These are phyloP conservation scores for Ophiostoma sp. DNA, from an alignment of 2,329 filamentous ascomycete genomes.

Conservation along the genomic window DNA sequence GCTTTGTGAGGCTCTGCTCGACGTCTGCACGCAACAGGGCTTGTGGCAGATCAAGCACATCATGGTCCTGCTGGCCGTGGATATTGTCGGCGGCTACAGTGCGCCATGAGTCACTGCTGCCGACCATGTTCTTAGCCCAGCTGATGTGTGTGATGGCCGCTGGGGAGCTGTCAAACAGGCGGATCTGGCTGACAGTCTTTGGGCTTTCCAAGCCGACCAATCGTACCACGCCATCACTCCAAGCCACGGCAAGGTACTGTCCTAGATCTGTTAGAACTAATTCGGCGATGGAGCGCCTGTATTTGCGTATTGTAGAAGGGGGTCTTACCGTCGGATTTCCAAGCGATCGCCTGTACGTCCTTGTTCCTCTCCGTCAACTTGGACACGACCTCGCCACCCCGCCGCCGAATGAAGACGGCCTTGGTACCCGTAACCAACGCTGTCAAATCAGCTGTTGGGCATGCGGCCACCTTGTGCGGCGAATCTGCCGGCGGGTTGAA, in stretches of 20 bases:
- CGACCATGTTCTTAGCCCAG: slow-evolving; percentile 46
- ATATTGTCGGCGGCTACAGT: slow-evolving; percentile 31
- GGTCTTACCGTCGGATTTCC: slow-evolving; percentile 61
- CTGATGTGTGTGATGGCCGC: slow-evolving; percentile 47
- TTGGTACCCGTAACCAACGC: slow-evolving; percentile 62
- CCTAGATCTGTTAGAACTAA: slow-evolving; percentile 40
- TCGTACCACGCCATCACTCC: slow-evolving; percentile 73
- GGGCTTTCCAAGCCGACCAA: slow-evolving; percentile 73
- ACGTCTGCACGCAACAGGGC: slow-evolving; percentile 71
- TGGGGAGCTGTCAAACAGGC: slow-evolving; percentile 42
- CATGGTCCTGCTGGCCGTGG: slow-evolving; percentile 30
- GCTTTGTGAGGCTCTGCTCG: slow-evolving; percentile 67
- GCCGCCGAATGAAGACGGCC: slow-evolving; percentile 66
- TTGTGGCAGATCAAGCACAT: slow-evolving; percentile 56
- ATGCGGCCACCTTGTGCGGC: slow-evolving; percentile 61
- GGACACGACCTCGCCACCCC: slow-evolving; percentile 63
- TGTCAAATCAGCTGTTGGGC: slow-evolving; percentile 80
- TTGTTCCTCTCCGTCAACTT: slow-evolving; percentile 42
- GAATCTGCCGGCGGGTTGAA: slow-evolving; percentile 49
- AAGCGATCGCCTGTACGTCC: slow-evolving; percentile 48
- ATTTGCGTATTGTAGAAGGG: background rate
- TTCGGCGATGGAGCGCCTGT: too few relatives aligned
- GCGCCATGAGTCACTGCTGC: slow-evolving; percentile 31
- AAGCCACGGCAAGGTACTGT: slow-evolving; percentile 73
- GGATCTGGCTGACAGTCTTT: slow-evolving; percentile 71